Conservation (phyloP, 495 filamentous ascomycete species). For the Aspergillus ostianus region DNA sequence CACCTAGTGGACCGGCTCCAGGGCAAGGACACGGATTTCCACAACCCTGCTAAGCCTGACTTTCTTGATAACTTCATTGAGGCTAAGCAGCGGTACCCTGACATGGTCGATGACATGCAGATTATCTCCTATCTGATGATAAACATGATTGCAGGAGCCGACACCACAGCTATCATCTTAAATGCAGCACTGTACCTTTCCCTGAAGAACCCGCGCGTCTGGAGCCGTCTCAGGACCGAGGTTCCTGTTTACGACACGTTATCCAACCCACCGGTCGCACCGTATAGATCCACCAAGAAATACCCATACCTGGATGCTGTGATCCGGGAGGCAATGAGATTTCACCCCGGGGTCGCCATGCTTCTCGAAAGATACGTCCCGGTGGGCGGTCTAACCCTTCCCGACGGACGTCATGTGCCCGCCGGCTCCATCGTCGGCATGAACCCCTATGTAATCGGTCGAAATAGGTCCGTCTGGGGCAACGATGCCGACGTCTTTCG, state of each 20-base stretch:
- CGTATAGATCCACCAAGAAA: slow-evolving; percentile 44
- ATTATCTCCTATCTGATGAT: slow-evolving; percentile 38
- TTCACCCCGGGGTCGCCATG: slow-evolving; percentile 54
- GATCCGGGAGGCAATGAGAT: slow-evolving; percentile 60
- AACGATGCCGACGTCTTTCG: slow-evolving; percentile 59
- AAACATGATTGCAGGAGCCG: slow-evolving; percentile 44
- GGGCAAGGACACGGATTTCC: slow-evolving; percentile 17
- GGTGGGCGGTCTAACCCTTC: slow-evolving; percentile 50
- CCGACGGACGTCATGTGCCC: slow-evolving; percentile 52
- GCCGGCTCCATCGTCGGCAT: slow-evolving; percentile 41
- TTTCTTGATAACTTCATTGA: slow-evolving; percentile 39
- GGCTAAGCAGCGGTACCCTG: slow-evolving; percentile 26
- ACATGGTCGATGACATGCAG: slow-evolving; percentile 28
- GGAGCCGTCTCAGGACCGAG: slow-evolving; percentile 32
- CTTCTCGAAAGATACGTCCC: slow-evolving; percentile 51
- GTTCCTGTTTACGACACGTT: slow-evolving; percentile 28
- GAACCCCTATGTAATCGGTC: slow-evolving; percentile 54
- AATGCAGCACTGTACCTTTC: slow-evolving; percentile 42
- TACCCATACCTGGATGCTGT: slow-evolving; percentile 59
- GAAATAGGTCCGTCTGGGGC: slow-evolving; percentile 57
- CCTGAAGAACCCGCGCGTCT: slow-evolving; percentile 29
- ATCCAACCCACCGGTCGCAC: slow-evolving; percentile 18
- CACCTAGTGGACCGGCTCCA: slow-evolving; percentile 23
- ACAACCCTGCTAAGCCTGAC: slow-evolving; percentile 22
- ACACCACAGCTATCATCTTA: slow-evolving; percentile 39